These are phyloP conservation scores for Eleusine coracana DNA, from an alignment of 176 grass and related monocot species.

Conservation along the genomic window DNA sequence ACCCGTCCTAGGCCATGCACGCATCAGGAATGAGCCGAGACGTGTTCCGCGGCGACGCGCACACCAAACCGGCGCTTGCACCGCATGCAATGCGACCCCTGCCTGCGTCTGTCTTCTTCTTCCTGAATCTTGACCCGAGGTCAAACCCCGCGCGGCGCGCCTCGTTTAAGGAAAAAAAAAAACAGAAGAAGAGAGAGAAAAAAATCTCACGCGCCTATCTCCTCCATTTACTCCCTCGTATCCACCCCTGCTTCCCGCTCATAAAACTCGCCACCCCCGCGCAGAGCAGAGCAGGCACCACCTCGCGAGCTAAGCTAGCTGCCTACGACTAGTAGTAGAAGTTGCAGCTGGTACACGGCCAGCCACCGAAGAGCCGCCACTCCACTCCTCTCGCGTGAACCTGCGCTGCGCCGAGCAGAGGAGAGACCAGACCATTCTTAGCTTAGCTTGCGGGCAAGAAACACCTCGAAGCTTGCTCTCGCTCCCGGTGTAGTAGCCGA, in stretches of 20 bases:
- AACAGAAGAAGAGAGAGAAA: background rate
- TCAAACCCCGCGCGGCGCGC: constrained; percentile 25
- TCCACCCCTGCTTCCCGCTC: constrained; percentile 36
- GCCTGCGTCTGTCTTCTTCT: too few relatives aligned
- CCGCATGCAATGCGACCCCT: constrained; percentile 3
- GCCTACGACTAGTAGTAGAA: background rate
- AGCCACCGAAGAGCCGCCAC: constrained; percentile 15
- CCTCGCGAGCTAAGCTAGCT: background rate
- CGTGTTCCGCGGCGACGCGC: background rate
- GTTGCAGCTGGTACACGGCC: constrained; percentile 3
- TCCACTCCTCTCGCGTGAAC: constrained; percentile 35
- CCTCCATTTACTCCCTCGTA: constrained; percentile 42
- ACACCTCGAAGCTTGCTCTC: background rate
- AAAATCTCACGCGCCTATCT: constrained; percentile 3
- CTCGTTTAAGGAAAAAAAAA: constrained; percentile 1
- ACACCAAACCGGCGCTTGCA: background rate
- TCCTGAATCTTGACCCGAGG: constrained; percentile 41
- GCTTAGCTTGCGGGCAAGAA: background rate
- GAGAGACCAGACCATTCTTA: background rate
- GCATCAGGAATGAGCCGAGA: background rate
- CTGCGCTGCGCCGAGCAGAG: background rate
- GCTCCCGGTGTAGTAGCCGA: too few relatives aligned
- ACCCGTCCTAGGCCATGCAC: background rate
- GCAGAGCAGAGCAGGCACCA: background rate
- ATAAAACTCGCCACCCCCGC: constrained; percentile 46